Evolutionary conservation across 352 stramenopile genomes (phyloP), one percentile per base, ranked within the genome.

Genomic region (Pythium graminicola): DNA sequence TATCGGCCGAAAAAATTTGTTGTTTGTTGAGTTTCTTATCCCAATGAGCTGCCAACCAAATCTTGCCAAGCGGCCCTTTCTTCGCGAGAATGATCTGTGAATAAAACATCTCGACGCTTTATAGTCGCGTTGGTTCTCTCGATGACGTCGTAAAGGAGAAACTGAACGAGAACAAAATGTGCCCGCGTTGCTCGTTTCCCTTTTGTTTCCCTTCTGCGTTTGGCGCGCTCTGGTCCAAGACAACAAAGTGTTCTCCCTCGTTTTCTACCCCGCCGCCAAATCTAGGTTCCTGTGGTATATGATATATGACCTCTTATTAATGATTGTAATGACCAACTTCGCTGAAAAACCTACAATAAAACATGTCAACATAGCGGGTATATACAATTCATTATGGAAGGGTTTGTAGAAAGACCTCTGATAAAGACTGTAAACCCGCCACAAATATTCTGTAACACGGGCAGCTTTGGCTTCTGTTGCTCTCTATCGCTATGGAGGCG

Each of bases 21-120:
- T 95, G 85, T 66, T 98, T 98, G 60, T 86, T 98, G 24, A 99
- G 78, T 76, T 99, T 99, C 80, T 99, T 99, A 79, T 99, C 97
- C 90, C 92, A 99, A 71, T 99, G 97, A 24, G 97, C 97, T 14
- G 97, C 97, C 24, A 99, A 82, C 93, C 97, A 99, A 49, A 99
- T 97, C 73, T 99, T 99, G 44, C 96, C 96, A 33, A 99, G 73
- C 22, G 96, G 96, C 1, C 96, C 97, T 67, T 99, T 99, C 82
- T 99, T 99, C 47, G 96, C 95, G 23, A 99, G 77, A 65, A 99
- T 98, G 53, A 98, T 95, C 91, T 98, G 93, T 39, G 95, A 99
- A 81, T 99, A 99, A 68, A 99, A 99, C 97, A 99, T 99, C 43
- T 35, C 76, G 45, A 22, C 45, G 28, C 29, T 4, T 32, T 14